These are phyloP conservation scores for Aspergillus uvarum DNA, from an alignment of 2,329 filamentous ascomycete species.

Conservation along the genomic window DNA sequence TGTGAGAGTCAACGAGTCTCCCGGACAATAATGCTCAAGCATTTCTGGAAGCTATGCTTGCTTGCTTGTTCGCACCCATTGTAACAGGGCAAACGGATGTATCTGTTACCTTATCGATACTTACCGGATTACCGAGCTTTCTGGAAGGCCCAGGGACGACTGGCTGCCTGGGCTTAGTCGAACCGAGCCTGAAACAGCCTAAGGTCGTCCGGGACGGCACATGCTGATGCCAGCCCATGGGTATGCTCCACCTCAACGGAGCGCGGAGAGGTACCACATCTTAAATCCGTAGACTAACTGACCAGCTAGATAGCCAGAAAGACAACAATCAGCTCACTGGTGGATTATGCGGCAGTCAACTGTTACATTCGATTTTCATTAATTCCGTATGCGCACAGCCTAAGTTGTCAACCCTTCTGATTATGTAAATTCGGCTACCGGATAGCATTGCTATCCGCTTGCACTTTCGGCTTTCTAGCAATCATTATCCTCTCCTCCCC, in stretches of 20 bases:
- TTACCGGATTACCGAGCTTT: neutral
- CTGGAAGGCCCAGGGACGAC: slow-evolving; percentile 1
- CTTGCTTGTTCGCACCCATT: neutral
- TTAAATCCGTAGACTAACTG: neutral
- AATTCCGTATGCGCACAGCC: neutral
- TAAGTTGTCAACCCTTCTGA: neutral
- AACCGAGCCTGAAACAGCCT: slow-evolving; percentile 30
- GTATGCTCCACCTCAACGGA: slow-evolving; percentile 15
- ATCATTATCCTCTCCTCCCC: slow-evolving; percentile 4
- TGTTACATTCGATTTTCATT: neutral
- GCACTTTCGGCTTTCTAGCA: neutral
- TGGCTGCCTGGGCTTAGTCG: slow-evolving; percentile 1
- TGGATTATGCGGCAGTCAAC: neutral
- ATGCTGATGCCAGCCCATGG: slow-evolving; percentile 17
- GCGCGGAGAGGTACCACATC: slow-evolving; percentile 8
- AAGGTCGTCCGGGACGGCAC: slow-evolving; percentile 23
- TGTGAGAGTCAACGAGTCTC: neutral
- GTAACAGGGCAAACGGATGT: neutral
- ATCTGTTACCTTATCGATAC: neutral
- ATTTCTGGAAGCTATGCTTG: neutral
- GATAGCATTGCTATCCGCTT: neutral
- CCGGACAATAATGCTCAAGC: neutral
- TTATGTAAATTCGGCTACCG: neutral
- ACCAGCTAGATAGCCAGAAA: neutral
- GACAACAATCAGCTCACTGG: neutral